A percentile compares a stretch with the other conserved stretches of the same genome.
These are phyloP conservation scores for Citrus glauca DNA, from an alignment of 345 rosid species.

Conservation along the genomic window DNA sequence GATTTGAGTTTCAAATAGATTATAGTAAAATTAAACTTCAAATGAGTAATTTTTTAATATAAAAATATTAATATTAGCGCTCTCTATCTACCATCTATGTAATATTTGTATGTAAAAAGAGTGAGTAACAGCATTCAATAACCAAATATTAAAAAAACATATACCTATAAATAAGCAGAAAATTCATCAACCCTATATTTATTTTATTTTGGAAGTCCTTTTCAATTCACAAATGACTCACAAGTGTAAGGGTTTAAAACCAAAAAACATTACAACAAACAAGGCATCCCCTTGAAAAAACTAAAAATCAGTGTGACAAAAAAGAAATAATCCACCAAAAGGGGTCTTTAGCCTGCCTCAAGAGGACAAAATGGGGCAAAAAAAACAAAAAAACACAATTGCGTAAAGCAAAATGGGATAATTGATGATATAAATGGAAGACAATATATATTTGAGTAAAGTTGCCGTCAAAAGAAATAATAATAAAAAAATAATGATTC, in stretches of 20 bases:
- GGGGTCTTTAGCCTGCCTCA: too few relatives aligned
- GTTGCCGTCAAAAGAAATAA: conserved; percentile 3
- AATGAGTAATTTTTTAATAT: too few relatives aligned
- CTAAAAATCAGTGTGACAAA: not conserved
- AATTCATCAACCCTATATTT: not conserved
- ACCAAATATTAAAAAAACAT: too few relatives aligned
- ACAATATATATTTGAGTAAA: not conserved
- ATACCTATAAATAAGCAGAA: not conserved
- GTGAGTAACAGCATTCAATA: not conserved
- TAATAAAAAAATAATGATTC: not conserved
- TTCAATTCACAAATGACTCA: not conserved
- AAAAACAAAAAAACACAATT: not conserved
- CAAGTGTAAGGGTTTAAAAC: not conserved
- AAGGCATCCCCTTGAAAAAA: not conserved
- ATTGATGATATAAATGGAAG: not conserved
- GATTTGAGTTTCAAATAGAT: too few relatives aligned
- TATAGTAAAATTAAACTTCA: too few relatives aligned
- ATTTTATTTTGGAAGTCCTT: not conserved
- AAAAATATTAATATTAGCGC: not conserved
- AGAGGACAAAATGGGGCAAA: not conserved
- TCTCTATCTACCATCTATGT: not conserved
- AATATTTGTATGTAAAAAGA: too few relatives aligned
- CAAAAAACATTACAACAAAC: not conserved
- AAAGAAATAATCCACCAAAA: not conserved
- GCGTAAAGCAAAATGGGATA: conserved; percentile 4